phyloP scores from a whole-genome alignment of 371 early-diverging fungal genomes.

The Phascolomyces articulosus region DNA sequence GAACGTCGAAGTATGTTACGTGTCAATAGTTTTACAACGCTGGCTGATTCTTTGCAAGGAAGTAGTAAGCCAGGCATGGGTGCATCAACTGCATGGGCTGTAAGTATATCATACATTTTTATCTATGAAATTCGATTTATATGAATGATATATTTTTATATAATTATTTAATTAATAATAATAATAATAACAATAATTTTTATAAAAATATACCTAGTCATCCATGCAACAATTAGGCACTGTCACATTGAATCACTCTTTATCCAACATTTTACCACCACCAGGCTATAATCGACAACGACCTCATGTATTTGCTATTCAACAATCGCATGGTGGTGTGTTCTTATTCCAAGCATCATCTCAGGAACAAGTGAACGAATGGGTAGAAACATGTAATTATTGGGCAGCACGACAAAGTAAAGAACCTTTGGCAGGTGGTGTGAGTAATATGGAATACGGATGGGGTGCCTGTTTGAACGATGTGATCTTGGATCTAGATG shows the following conservation, averaged over 20 bases:
- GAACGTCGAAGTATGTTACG: constrained; percentile 39
- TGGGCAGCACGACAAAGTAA: constrained; percentile 92
- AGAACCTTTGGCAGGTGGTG: constrained; percentile 84
- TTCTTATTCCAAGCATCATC: constrained; percentile 82
- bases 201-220: constrained; percentile 1
- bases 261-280: constrained; percentile 80
- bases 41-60: constrained; percentile 31
- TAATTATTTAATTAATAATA: too few relatives aligned
- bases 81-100: constrained; percentile 11
- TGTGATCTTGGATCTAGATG: constrained; percentile 34
- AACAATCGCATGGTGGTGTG: constrained; percentile 77
- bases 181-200: neutral
- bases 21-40: constrained; percentile 22
- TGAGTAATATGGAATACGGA: constrained; percentile 89
- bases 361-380: constrained; percentile 71
- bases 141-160: too few relatives aligned
- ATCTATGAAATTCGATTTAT: too few relatives aligned
- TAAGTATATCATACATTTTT: constrained; percentile 8
- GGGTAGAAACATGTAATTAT: constrained; percentile 88
- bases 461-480: constrained; percentile 75
- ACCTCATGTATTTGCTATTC: constrained; percentile 85
- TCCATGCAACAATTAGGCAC: constrained; percentile 49
- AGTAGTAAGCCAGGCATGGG: constrained; percentile 5
- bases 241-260: constrained; percentile 77
- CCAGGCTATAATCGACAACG: constrained; percentile 82